Evolutionary conservation across 1,284 basidiomycete species (phyloP), one percentile per base, ranked within the genome.

Genomic region (Ganoderma lucidum): DNA sequence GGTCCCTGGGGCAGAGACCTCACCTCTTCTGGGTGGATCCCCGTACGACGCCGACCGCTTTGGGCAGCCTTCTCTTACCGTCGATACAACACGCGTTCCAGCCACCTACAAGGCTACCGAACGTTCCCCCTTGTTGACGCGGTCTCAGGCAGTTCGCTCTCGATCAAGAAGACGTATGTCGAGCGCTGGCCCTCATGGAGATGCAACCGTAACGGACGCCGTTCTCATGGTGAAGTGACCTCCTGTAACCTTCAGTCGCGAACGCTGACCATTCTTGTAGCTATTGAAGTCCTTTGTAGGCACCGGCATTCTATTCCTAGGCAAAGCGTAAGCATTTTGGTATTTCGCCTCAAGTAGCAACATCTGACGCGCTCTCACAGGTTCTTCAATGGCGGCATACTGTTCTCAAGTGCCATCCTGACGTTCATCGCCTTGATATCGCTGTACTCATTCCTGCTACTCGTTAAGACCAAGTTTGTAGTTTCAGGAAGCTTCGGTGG

Each of bases 231-330:
- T 94, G 75, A 56, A 63, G 87, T 79, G 30, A 64, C 28, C 28
- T 44, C 62, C 41, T 14, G 23, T 62, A 30, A 63, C 59, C n/a
- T 69, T 39, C 8, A 19, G 62, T 15, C 39, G 6, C n/a, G 23
- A 28, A 28, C 3, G 10, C 23, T 61, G 23, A 61, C 39, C 23
- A 28, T 61, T 23, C 53, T 48, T 63, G 30, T 71, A 96, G 95
- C 82, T 98, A 67, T 82, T 98, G 71, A 99, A 99, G 81, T 93
- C 95, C 0, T 99, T 99, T 78, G 92, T 99, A 63, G 97, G 97
- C 28, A 99, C 97, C 10, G 97, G 97, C 42, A 92, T 99, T 14
- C 82, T 99, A 35, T 99, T 99, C 85, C 88, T 99, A 63, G 98
- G 96, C 69, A 98, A 96, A 83, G 97, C 93, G 87, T 92, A 79